Evolutionary conservation across 129 eudicot species (phyloP).

Genomic region (Chrysanthemum lavandulifolium): DNA sequence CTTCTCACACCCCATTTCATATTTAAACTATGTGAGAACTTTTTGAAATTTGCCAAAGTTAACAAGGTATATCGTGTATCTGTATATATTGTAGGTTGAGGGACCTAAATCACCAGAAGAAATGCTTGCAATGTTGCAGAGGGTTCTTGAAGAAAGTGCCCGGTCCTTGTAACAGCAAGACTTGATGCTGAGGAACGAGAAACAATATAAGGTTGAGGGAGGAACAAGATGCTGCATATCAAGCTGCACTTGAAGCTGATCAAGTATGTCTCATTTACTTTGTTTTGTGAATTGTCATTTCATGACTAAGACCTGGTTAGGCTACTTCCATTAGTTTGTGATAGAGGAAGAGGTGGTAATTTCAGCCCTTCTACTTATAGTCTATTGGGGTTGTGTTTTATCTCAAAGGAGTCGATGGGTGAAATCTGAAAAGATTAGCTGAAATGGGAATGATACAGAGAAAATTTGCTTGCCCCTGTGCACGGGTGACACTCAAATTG

Average conservation of each 20-base stretch:
- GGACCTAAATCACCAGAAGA: conserved; percentile 96
- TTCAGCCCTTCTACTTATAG: neutral
- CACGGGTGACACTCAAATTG: too few relatives aligned
- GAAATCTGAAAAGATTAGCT: neutral
- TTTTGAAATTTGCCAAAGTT: neutral
- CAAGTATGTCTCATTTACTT: conserved; percentile 48
- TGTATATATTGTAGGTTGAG: conserved; percentile 58
- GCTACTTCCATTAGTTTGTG: too few relatives aligned
- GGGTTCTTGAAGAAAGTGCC: conserved; percentile 96
- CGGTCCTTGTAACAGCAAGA: conserved; percentile 89
- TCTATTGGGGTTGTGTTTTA: neutral
- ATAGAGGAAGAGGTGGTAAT: neutral
- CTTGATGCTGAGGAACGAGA: conserved; percentile 96
- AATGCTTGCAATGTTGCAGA: conserved; percentile 67
- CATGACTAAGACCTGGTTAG: neutral
- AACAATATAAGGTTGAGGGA: conserved; percentile 74
- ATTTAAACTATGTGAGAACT: neutral
- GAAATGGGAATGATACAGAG: neutral
- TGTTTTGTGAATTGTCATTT: neutral
- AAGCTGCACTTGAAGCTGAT: conserved; percentile 99
- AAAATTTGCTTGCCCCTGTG: too few relatives aligned
- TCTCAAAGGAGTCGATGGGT: neutral
- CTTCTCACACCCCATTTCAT: neutral
- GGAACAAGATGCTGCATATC: conserved; percentile 99
- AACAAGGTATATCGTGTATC: conserved; percentile 6